These are phyloP conservation scores for Coemansia sp. DNA, from an alignment of 192 early-diverging fungal species.

Conservation along the genomic window DNA sequence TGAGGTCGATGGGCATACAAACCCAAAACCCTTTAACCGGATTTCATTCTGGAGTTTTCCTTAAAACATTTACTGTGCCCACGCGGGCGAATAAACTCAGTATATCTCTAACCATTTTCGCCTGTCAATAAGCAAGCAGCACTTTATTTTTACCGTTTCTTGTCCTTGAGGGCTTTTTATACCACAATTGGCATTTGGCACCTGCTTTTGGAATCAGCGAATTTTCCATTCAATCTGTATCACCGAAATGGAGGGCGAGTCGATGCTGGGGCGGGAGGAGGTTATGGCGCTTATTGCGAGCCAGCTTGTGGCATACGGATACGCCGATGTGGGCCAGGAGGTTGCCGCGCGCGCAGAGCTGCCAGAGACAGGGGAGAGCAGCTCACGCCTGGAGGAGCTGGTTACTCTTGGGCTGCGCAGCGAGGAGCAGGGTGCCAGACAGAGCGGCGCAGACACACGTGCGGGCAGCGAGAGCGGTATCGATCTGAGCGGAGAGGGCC, in stretches of 20 bases:
- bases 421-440: conserved; percentile 41
- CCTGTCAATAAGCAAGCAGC: no score
- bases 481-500: conserved; percentile 18
- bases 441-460: background rate
- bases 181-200: background rate
- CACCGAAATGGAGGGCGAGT: conserved; percentile 10
- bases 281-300: conserved; percentile 43
- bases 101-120: no score
- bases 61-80: no score
- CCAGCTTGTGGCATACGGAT: conserved; percentile 60
- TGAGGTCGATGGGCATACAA: no score
- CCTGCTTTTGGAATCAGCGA: background rate
- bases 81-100: no score
- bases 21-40: no score
- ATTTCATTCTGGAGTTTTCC: no score
- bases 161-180: background rate
- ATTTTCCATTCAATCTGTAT: background rate
- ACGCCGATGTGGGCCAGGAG: conserved; percentile 57
- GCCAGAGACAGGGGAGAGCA: conserved; percentile 61
- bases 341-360: conserved; percentile 69
- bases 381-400: conserved; percentile 62
- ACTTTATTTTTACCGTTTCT: background rate
- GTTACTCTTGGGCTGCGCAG: conserved; percentile 63
- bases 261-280: conserved; percentile 24
- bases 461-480: conserved; percentile 3